Percentiles rank a stretch among this genome's conserved stretches.
These are phyloP conservation scores for Solanum ossicruentum DNA, from an alignment of 257 asterid genomes.

Conservation along the genomic window DNA sequence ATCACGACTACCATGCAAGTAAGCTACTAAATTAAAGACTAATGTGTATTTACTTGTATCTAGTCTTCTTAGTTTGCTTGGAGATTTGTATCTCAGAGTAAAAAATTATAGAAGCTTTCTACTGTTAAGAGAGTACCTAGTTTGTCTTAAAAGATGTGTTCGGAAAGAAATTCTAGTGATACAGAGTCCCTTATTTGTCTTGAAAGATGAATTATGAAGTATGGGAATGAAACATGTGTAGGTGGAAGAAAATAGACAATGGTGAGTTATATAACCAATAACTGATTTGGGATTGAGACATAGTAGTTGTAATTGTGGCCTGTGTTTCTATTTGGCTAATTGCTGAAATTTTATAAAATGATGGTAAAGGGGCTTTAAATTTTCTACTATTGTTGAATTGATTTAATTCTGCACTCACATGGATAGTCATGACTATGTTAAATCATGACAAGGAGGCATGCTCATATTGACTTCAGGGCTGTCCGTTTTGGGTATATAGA, in stretches of 20 bases:
- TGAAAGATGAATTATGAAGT: not conserved
- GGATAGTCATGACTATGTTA: not conserved
- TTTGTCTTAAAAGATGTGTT: not conserved
- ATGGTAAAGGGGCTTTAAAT: not conserved
- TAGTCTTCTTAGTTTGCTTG: not conserved
- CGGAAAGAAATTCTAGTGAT: not conserved
- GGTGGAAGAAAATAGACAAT: not conserved
- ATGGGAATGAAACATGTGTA: not conserved
- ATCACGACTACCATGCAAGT: conserved; percentile 77
- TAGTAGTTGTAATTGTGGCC: not conserved
- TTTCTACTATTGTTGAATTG: not conserved
- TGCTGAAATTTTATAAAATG: not conserved
- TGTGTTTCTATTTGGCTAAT: not conserved
- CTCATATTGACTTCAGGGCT: not conserved
- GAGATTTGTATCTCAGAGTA: not conserved
- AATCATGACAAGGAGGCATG: not conserved
- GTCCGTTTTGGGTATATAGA: not conserved
- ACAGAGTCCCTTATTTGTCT: not conserved
- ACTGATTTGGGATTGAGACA: not conserved
- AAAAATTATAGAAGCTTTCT: not conserved
- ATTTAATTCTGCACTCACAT: not conserved
- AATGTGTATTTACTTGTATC: not conserved
- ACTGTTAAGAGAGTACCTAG: not conserved
- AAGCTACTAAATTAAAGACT: conserved; percentile 9
- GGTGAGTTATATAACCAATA: not conserved